phyloP scores from a whole-genome alignment of 805 yeast species.

The Candida coquimbonensis region DNA sequence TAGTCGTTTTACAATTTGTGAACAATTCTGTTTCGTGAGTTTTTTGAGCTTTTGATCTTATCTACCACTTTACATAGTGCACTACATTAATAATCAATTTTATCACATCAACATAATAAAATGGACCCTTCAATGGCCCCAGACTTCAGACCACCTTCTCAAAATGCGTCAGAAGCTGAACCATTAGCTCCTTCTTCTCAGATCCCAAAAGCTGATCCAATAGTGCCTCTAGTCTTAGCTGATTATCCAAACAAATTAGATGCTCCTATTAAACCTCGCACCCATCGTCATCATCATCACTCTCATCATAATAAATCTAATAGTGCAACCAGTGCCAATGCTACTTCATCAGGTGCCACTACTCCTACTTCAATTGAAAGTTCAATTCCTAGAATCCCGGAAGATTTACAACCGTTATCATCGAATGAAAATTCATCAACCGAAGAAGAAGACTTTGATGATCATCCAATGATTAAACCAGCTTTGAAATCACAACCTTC shows the following conservation, averaged over 20 bases:
- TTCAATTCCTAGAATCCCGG: slow-evolving; percentile 47
- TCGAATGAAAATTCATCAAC: slow-evolving; percentile 33
- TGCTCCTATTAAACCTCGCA: slow-evolving; percentile 54
- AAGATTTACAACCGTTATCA: slow-evolving; percentile 52
- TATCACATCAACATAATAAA: background rate
- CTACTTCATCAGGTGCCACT: slow-evolving; percentile 8
- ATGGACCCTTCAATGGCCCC: slow-evolving; percentile 97
- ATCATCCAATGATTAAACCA: background rate
- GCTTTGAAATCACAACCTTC: too few species aligned
- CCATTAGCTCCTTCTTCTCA: slow-evolving; percentile 57
- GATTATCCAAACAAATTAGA: slow-evolving; percentile 66
- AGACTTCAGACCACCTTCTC: slow-evolving; percentile 79
- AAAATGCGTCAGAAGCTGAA: slow-evolving; percentile 53
- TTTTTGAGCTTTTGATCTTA: background rate
- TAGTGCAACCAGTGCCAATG: slow-evolving; percentile 6
- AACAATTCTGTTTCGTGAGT: too few species aligned
- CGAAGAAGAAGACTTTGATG: slow-evolving; percentile 19
- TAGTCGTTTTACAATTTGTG: too few species aligned
- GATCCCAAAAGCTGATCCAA: slow-evolving; percentile 71
- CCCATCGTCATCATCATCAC: slow-evolving; percentile 22
- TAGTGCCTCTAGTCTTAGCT: slow-evolving; percentile 71
- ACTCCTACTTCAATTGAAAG: slow-evolving; percentile 13
- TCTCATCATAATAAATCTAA: slow-evolving; percentile 9
- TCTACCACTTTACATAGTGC: background rate
- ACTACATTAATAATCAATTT: too few species aligned